phyloP scores from a whole-genome alignment of 2,329 filamentous ascomycete genomes.

The Aureobasidium sp. region DNA sequence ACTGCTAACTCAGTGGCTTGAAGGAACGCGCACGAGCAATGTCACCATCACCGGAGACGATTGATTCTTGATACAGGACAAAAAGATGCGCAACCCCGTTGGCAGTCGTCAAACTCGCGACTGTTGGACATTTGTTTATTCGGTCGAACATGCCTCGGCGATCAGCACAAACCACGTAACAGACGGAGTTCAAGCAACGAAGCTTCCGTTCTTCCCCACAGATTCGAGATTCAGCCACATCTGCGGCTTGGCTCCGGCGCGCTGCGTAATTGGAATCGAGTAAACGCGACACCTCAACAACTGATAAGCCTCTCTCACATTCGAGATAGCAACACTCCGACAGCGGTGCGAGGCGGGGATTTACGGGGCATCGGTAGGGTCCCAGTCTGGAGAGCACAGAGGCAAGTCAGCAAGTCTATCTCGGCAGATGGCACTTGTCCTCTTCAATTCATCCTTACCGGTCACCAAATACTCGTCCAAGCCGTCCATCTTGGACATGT shows the following conservation, averaged over 20 bases:
- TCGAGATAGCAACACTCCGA: slow-evolving; percentile 5
- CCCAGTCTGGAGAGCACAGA: slow-evolving; percentile 23
- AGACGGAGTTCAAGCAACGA: not conserved
- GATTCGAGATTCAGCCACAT: not conserved
- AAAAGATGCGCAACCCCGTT: not conserved
- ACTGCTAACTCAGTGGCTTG: slow-evolving; percentile 3
- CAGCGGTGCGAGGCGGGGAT: not conserved
- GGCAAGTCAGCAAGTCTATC: not conserved
- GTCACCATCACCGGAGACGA: not conserved
- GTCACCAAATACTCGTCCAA: slow-evolving; percentile 67
- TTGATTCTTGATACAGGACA: not conserved
- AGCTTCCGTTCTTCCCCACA: slow-evolving; percentile 6
- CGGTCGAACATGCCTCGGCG: not conserved
- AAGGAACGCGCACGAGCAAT: not conserved
- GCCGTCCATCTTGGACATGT: slow-evolving; percentile 53
- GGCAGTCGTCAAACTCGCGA: not conserved
- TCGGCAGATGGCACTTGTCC: not conserved
- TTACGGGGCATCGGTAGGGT: slow-evolving; percentile 24
- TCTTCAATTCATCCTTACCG: slow-evolving; percentile 31
- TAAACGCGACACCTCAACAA: slow-evolving; percentile 8
- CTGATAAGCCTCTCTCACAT: not conserved
- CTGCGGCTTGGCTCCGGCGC: not conserved
- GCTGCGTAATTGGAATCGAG: slow-evolving; percentile 8
- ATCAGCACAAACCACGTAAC: not conserved
- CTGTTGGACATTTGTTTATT: not conserved